phyloP scores from a whole-genome alignment of 139 green algal species.

The Haematococcus lacustris region DNA sequence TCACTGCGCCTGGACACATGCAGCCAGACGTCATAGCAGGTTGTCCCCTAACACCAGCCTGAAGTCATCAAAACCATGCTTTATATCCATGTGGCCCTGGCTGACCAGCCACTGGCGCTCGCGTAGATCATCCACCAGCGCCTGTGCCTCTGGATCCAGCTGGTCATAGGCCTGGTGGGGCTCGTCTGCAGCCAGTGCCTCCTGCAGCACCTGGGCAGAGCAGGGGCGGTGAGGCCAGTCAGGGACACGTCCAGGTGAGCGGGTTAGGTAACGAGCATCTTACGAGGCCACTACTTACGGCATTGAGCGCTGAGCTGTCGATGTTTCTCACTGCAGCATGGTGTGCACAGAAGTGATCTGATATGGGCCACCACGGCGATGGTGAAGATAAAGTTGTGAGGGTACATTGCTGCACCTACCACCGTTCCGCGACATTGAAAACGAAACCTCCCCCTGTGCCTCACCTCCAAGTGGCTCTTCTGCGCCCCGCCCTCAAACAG shows the following conservation, averaged over 20 bases:
- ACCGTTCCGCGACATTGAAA: neutral
- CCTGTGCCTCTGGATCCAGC: slow-evolving; percentile 34
- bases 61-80: slow-evolving; percentile 73
- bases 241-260: neutral
- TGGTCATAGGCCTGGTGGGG: slow-evolving; percentile 7
- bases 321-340: neutral
- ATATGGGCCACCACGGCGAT: neutral
- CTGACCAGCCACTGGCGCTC: slow-evolving; percentile 48
- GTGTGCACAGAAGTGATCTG: neutral
- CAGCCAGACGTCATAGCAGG: too few relatives aligned
- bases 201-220: slow-evolving; percentile 40
- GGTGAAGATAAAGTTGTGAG: neutral
- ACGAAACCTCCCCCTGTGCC: neutral
- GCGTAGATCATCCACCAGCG: slow-evolving; percentile 44
- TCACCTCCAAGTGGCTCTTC: slow-evolving; percentile 52
- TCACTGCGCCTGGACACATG: too few relatives aligned
- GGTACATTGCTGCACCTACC: neutral
- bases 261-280: too few relatives aligned
- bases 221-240: neutral
- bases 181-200: slow-evolving; percentile 59
- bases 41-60: slow-evolving; percentile 60
- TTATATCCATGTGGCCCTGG: slow-evolving; percentile 46
- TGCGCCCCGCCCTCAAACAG: slow-evolving; percentile 62
- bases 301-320: neutral
- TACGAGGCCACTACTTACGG: neutral